Conservation (phyloP, 139 green algal genomes). For the Chlamydomonas sphaeroides region DNA sequence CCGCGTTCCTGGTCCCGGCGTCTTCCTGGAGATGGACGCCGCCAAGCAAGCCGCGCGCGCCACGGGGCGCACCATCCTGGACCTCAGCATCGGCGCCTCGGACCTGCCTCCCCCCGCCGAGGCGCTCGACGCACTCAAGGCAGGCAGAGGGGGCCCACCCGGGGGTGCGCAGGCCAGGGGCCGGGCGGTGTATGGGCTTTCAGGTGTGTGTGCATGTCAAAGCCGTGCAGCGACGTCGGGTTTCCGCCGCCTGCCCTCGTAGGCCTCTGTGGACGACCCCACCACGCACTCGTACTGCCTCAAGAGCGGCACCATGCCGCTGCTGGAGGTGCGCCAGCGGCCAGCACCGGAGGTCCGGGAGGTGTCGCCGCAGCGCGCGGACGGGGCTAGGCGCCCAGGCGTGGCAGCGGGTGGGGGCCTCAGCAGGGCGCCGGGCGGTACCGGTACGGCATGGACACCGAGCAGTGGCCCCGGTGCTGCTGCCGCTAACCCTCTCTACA, state of each 20-base stretch:
- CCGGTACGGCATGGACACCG: too few species aligned
- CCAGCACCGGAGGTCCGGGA: too few species aligned
- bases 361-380: too few species aligned
- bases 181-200: too few species aligned
- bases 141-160: too few species aligned
- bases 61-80: constrained; percentile 12
- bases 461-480: too few species aligned
- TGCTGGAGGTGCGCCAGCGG: constrained; percentile 41
- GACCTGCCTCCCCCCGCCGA: constrained; percentile 51
- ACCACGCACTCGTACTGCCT: constrained; percentile 60
- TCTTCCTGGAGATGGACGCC: constrained; percentile 51
- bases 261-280: constrained; percentile 49
- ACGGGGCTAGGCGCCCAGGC: too few species aligned
- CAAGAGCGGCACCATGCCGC: constrained; percentile 54
- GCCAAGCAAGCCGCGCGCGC: constrained; percentile 15
- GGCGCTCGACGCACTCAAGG: constrained; percentile 48
- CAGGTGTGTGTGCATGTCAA: too few species aligned
- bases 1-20: constrained; percentile 35
- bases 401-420: neutral
- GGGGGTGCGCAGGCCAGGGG: too few species aligned
- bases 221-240: too few species aligned
- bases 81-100: constrained; percentile 54
- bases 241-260: neutral
- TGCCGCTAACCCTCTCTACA: too few species aligned
- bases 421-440: too few species aligned